Evolutionary conservation across 305 asterid species (phyloP).

Genomic region (Fraxinus angustifolia): DNA sequence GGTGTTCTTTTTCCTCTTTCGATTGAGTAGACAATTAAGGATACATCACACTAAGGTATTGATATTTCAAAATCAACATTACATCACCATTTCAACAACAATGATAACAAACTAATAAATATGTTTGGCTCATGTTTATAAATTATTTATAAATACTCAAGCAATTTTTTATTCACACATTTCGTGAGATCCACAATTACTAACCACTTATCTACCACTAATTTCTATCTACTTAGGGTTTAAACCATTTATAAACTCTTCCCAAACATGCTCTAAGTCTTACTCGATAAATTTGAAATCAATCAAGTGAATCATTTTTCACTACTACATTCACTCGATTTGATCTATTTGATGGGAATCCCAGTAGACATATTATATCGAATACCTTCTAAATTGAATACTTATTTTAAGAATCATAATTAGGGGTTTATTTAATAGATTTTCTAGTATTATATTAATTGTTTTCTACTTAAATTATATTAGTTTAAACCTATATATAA

Average conservation of each 20-base stretch:
- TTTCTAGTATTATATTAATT: neutral
- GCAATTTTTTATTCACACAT: neutral
- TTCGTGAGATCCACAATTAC: neutral
- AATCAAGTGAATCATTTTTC: neutral
- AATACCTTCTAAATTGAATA: neutral
- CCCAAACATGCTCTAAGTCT: neutral
- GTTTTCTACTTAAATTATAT: neutral
- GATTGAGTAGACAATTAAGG: slow-evolving; percentile 1
- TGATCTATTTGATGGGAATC: neutral
- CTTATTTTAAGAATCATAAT: neutral
- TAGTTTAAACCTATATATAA: neutral
- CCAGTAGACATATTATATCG: neutral
- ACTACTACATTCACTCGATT: neutral
- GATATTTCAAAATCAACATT: neutral
- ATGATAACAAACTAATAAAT: neutral
- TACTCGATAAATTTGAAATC: neutral
- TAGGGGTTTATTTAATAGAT: neutral
- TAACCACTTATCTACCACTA: neutral
- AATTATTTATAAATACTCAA: neutral
- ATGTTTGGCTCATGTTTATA: neutral
- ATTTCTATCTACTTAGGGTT: neutral
- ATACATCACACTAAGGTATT: neutral
- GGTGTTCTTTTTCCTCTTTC: neutral
- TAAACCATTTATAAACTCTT: neutral
- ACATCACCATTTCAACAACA: neutral